Evolutionary conservation across 106 monocot genomes (phyloP), one percentile per base, ranked within the genome.

Genomic region (Iris macrosiphon): DNA sequence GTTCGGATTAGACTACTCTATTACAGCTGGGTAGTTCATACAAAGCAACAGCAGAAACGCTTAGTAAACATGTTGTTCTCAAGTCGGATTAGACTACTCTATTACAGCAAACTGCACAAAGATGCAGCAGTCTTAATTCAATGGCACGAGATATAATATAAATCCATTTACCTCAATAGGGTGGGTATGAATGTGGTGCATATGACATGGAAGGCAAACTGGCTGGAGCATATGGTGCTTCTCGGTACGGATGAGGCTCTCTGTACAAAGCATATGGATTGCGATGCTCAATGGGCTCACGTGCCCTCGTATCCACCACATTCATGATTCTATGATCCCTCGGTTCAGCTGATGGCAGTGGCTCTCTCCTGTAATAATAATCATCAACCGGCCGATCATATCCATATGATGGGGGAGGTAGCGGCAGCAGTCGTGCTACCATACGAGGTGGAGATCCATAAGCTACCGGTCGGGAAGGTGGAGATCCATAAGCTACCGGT

Each of bases 281-380:
- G 4, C 45, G 55, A 34, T 66, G 45, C n/a, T 34, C 48, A 21
- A 45, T 10, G 6, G 39, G 19, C 18, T 49, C 63, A 15, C 28
- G 38, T 4, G 52, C 33, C 61, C 55, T 53, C 13, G 41, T 45
- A 4, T 55, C 70, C 13, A 45, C 70, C 20, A 25, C 8, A 31
- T 56, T 39, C 21, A 56, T n/a, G 11, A 23, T 39, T 20, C 55
- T 38, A 17, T 22, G 31, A 45, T 35, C 46, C 20, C 45, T 31
- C 29, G 31, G 29, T 14, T 61, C 61, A 4, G n/a, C n/a, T n/a
- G 19, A 18, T 13, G 26, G 1, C 15, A 29, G 46, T 14, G 17
- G 40, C 0, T 61, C 70, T 26, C 56, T 49, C 32, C 31, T 31
- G 42, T 54, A 66, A 23, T 61, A 62, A 48, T 65, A 58, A 20